phyloP scores from a whole-genome alignment of 805 yeast species.

The Candida chilensis region DNA sequence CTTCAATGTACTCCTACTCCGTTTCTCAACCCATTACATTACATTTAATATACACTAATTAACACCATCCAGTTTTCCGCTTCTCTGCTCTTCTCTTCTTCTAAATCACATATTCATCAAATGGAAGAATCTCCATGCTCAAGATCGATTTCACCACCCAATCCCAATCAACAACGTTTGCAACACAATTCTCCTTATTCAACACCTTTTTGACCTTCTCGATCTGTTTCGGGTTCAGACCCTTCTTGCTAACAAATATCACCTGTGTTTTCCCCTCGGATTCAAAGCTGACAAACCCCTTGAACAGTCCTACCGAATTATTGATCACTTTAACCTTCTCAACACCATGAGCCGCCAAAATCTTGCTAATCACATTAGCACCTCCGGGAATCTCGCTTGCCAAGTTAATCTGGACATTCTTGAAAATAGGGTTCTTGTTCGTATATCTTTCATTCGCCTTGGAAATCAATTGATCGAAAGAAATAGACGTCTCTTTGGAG shows the following conservation, averaged over 20 bases:
- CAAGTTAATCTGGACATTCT: constrained; percentile 39
- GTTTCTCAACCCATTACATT: no score
- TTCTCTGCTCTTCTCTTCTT: no score
- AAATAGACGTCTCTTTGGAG: constrained; percentile 7
- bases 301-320: constrained; percentile 12
- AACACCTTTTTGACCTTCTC: constrained; percentile 14
- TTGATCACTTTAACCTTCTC: constrained; percentile 14
- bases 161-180: constrained; percentile 47
- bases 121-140: constrained; percentile 23
- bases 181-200: constrained; percentile 9
- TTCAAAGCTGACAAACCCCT: constrained; percentile 8
- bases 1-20: no score
- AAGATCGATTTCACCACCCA: constrained; percentile 55
- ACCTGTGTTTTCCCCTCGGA: constrained; percentile 5
- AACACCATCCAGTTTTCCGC: no score
- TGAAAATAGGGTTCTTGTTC: constrained; percentile 29
- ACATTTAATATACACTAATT: no score
- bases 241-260: constrained; percentile 19
- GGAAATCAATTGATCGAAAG: constrained; percentile 11
- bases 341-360: constrained; percentile 54
- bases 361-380: constrained; percentile 39
- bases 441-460: constrained; percentile 7
- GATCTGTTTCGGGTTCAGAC: constrained; percentile 23
- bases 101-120: constrained; percentile 10
- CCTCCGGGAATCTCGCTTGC: constrained; percentile 58